phyloP scores from a whole-genome alignment of 2,329 filamentous ascomycete species.

The Epichloe baconii region DNA sequence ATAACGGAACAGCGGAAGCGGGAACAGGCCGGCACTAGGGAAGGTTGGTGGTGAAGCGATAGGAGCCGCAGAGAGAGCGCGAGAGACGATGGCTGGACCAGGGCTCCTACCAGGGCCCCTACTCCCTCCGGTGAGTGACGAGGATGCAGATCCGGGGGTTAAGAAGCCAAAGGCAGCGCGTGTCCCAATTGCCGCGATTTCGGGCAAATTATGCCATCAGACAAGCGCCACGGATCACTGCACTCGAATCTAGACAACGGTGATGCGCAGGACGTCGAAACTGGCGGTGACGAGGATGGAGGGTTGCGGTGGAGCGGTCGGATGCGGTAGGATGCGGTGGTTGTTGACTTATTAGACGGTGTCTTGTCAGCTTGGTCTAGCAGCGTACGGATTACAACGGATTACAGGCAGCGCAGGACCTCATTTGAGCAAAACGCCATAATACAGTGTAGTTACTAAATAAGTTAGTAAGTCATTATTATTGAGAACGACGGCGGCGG shows the following conservation, averaged over 20 bases:
- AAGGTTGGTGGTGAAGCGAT: not conserved
- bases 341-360: too few relatives aligned
- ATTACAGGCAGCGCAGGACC: too few relatives aligned
- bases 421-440: too few relatives aligned
- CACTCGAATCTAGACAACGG: constrained; percentile 7
- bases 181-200: constrained; percentile 25
- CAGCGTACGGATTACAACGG: too few relatives aligned
- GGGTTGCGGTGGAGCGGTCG: not conserved
- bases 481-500: too few relatives aligned
- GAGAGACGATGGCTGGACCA: not conserved
- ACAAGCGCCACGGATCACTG: constrained; percentile 12
- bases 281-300: not conserved
- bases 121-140: not conserved
- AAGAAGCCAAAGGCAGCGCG: constrained; percentile 23
- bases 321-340: too few relatives aligned
- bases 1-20: not conserved
- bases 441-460: too few relatives aligned
- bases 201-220: constrained; percentile 24
- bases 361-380: too few relatives aligned
- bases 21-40: not conserved
- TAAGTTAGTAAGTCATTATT: too few relatives aligned
- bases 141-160: constrained; percentile 15
- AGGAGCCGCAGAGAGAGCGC: not conserved
- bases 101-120: not conserved
- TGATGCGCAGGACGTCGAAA: constrained; percentile 1